These are phyloP conservation scores for Dryas drummondii DNA, from an alignment of 306 rosid species.

Conservation along the genomic window DNA sequence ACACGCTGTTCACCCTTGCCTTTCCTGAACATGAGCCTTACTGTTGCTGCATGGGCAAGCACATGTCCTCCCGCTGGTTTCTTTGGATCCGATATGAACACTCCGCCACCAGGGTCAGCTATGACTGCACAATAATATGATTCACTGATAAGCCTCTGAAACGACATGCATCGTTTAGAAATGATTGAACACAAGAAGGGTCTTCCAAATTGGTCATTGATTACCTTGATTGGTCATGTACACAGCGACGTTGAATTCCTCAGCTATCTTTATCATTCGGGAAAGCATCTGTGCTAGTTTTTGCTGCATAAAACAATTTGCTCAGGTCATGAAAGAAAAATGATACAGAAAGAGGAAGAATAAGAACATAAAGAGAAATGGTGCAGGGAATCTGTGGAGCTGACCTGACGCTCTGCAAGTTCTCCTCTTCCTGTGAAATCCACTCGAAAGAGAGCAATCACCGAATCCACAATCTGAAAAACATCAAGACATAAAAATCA, in stretches of 20 bases:
- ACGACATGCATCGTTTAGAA: not conserved
- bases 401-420: slow-evolving; percentile 97
- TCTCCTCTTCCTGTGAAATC: slow-evolving; percentile 97
- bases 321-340: slow-evolving; percentile 28
- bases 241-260: slow-evolving; percentile 89
- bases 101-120: slow-evolving; percentile 93
- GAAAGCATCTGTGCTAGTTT: slow-evolving; percentile 93
- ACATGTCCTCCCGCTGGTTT: slow-evolving; percentile 98
- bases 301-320: slow-evolving; percentile 60
- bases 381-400: slow-evolving; percentile 6
- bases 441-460: slow-evolving; percentile 89
- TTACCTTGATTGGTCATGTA: slow-evolving; percentile 97
- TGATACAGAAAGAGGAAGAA: not conserved
- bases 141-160: slow-evolving; percentile 7
- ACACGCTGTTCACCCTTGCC: slow-evolving; percentile 97
- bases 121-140: slow-evolving; percentile 60
- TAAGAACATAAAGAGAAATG: not conserved
- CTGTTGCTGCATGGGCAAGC: slow-evolving; percentile 91
- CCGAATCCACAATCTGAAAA: slow-evolving; percentile 81
- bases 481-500: slow-evolving; percentile 19
- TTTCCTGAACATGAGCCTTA: slow-evolving; percentile 89
- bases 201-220: not conserved
- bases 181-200: not conserved
- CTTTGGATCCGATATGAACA: slow-evolving; percentile 91
- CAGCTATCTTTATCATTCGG: slow-evolving; percentile 82